Evolutionary conservation across 2,329 filamentous ascomycete species (phyloP).

Genomic region (Clathrospora elynae): DNA sequence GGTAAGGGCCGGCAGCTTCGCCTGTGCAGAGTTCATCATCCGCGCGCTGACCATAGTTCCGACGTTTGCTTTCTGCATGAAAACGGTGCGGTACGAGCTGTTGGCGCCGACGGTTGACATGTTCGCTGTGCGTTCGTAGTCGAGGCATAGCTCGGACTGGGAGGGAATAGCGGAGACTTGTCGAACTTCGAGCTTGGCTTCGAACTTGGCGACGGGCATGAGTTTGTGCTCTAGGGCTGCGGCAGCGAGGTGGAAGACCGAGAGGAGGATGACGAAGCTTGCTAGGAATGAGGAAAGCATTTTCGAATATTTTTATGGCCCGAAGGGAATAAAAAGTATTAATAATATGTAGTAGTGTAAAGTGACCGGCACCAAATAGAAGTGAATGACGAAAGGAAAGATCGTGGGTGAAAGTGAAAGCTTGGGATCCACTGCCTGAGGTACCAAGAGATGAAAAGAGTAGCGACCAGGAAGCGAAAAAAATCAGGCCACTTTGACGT

Average conservation of each 20-base stretch:
- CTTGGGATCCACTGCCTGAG: conserved; percentile 24
- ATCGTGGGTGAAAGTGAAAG: conserved; percentile 7
- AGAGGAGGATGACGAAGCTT: conserved; percentile 35
- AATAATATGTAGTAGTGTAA: conserved; percentile 17
- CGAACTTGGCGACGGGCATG: conserved; percentile 9
- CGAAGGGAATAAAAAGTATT: conserved; percentile 16
- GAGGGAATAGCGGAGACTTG: conserved; percentile 34
- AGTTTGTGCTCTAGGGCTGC: conserved; percentile 17
- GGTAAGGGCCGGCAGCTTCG: conserved; percentile 48
- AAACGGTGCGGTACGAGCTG: conserved; percentile 54
- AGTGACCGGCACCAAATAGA: conserved; percentile 41
- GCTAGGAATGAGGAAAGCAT: conserved; percentile 38
- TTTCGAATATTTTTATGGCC: conserved; percentile 6
- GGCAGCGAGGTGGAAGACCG: conserved; percentile 27
- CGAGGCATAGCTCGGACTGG: conserved; percentile 44
- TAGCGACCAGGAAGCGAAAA: conserved; percentile 26
- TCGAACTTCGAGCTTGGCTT: conserved; percentile 30
- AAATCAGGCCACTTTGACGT: conserved; percentile 41
- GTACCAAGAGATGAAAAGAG: conserved; percentile 26
- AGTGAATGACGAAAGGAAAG: conserved; percentile 25
- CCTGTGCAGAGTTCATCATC: conserved; percentile 52
- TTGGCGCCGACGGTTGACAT: conserved; percentile 55
- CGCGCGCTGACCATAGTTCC: conserved; percentile 48
- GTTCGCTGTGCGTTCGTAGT: conserved; percentile 56
- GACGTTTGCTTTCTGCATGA: conserved; percentile 51